Base-by-base conservation (phyloP, 108 stramenopile genomes). In the Cylindrotheca closterium region DNA sequence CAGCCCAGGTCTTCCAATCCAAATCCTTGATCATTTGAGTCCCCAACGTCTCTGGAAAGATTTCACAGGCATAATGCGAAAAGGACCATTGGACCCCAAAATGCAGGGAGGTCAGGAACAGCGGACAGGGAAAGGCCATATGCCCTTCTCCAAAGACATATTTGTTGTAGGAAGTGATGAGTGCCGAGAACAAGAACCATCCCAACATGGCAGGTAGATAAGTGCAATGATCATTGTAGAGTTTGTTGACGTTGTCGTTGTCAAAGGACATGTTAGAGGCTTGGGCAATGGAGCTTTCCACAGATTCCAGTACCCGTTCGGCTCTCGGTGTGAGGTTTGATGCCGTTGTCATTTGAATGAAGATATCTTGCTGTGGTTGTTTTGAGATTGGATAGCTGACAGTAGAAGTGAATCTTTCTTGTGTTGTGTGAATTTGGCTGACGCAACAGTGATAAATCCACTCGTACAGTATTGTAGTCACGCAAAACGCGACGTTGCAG, bases 171-270 rank as follows among this genome's bases (percentile, higher is more conserved):
- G 56, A 58, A 84, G 70, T 58, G n/a, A 95, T 61, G 10, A 84
- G 55, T n/a, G 91, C 86, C 22, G 86, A 88, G 72, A 92, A 95
- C 53, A 92, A 29, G 58, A 95, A 95, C 91, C 94, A 95, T 8
- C 91, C 94, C 49, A 76, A 18, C 87, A 95, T 89, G 28, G 88
- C 73, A 18, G 85, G 86, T 2, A 92, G 74, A 72, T 88, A 88
- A 25, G 75, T 73, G 56, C 90, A 91, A 58, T 91, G 90, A 22
- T 82, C 68, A 42, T 74, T 33, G 45, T 86, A 91, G 37, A 88
- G 86, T 18, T 53, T 56, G 37, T 15, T 42, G 10, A 42, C 7
- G 15, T 42, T 42, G 37, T 42, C 37, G 12, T 42, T 42, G 37
- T 42, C 37, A 42, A 42, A 42, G 37, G 37, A 42, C 7, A 42